Base-by-base conservation (phyloP, 345 rosid species). In the Eucalyptus tenuipes region DNA sequence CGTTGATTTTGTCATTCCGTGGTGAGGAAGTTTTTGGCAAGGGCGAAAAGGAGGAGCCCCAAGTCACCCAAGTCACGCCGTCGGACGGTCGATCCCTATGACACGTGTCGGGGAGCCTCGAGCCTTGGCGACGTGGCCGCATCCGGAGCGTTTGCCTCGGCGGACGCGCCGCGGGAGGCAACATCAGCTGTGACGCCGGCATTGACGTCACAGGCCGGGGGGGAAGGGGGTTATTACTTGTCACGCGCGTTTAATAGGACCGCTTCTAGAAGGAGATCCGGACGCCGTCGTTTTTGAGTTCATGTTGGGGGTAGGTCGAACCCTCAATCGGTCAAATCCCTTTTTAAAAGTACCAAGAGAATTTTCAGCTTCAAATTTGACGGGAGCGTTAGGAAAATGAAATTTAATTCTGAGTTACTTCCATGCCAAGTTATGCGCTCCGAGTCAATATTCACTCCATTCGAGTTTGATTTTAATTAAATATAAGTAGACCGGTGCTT, bases 91-190 rank as follows among this genome's bases (percentile, higher is more conserved):
- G 82, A 40, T 75, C 47, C 14, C 13, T 20, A 24, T 4, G 88
- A 88, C 93, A 88, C 92, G 91, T 90, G 8, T 50, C 53, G 22
- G 2, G 3, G 2, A 7, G 17, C 5, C 16, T 3, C 45, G 49
- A 10, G 49, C 14, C 49, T 68, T 66, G 49, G 33, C 52, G 89
- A 89, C 92, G 92, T 91, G 93, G 93, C 90, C 33, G 33, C 85
- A 92, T 88, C 88, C 61, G 37, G 29, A 49, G 40, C 48, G 89
- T 50, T 37, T 40, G 55, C 14, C 37, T 31, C 37, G 40, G 89
- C 3, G 47, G 27, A 75, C 47, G 47, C 27, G 29, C 47, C 27
- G 3, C 27, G 47, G 82, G 82, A 40, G 27, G 47, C 29, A 40
- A 40, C 24, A 5, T 11, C 20, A 15, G 37, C 37, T 40, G 47